Conservation (phyloP, 129 eudicot genomes). For the Artemisia annua region DNA sequence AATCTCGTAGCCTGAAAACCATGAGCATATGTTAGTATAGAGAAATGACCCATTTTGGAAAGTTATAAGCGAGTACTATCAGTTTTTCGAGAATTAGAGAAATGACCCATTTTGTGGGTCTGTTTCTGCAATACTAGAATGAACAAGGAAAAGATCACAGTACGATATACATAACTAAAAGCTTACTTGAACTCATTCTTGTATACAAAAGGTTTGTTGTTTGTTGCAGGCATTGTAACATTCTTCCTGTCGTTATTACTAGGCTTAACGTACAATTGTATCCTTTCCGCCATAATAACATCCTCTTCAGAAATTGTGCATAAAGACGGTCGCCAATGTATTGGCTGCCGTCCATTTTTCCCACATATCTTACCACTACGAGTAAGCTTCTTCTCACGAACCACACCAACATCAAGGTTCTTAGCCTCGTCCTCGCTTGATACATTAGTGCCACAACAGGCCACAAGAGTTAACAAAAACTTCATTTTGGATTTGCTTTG, state of each 20-base stretch:
- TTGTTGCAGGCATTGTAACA: neutral
- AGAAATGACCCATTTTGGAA: no score
- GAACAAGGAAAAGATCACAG: no score
- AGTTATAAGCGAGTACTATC: no score
- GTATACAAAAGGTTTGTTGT: slow-evolving; percentile 8
- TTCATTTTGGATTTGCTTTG: slow-evolving; percentile 25
- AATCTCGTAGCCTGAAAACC: slow-evolving; percentile 37
- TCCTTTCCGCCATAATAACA: slow-evolving; percentile 26
- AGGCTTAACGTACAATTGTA: slow-evolving; percentile 32
- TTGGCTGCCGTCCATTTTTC: slow-evolving; percentile 16
- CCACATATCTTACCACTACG: neutral
- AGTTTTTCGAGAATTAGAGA: neutral
- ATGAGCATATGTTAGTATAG: neutral
- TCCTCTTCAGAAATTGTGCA: slow-evolving; percentile 42
- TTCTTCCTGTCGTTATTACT: slow-evolving; percentile 12
- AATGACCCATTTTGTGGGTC: neutral
- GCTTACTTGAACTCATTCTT: slow-evolving; percentile 27
- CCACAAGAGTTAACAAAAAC: slow-evolving; percentile 27
- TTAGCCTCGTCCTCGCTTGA: neutral
- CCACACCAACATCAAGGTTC: slow-evolving; percentile 21
- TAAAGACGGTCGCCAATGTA: slow-evolving; percentile 44
- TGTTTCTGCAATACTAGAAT: neutral
- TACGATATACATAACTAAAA: neutral
- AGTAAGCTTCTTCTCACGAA: slow-evolving; percentile 15
- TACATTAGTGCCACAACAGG: slow-evolving; percentile 36